Percentiles rank a stretch among this genome's conserved stretches.
These are phyloP conservation scores for Fagus crenata DNA, from an alignment of 306 rosid species.

Conservation along the genomic window DNA sequence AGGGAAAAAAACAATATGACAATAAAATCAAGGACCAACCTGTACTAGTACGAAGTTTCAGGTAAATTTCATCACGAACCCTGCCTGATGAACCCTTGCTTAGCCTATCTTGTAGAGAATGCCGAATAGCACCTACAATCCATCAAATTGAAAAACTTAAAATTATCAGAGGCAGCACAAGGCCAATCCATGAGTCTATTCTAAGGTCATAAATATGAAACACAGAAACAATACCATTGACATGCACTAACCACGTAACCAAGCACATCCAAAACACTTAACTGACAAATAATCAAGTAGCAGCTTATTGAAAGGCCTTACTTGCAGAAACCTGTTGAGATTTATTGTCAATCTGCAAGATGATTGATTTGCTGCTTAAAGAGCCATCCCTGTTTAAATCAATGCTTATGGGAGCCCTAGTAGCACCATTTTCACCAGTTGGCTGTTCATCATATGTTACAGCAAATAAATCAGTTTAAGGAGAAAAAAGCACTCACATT, in stretches of 20 bases:
- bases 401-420: constrained; percentile 90
- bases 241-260: no score
- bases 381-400: constrained; percentile 83
- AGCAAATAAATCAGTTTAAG: not conserved
- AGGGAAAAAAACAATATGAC: constrained; percentile 10
- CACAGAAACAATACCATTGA: no score
- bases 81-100: constrained; percentile 72
- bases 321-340: constrained; percentile 97
- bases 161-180: constrained; percentile 7
- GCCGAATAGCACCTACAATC: constrained; percentile 80
- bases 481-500: not conserved
- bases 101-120: constrained; percentile 89
- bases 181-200: not conserved
- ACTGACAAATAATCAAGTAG: not conserved
- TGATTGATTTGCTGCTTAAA: constrained; percentile 89
- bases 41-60: constrained; percentile 88
- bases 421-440: constrained; percentile 97
- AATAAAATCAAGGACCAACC: constrained; percentile 50
- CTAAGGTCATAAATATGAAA: no score
- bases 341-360: constrained; percentile 89
- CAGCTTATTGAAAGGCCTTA: constrained; percentile 29
- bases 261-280: not conserved
- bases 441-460: constrained; percentile 49
- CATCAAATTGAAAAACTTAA: constrained; percentile 24
- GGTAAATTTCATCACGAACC: constrained; percentile 77